phyloP scores from a whole-genome alignment of 2,329 filamentous ascomycete species.

The Esteya vermicola region DNA sequence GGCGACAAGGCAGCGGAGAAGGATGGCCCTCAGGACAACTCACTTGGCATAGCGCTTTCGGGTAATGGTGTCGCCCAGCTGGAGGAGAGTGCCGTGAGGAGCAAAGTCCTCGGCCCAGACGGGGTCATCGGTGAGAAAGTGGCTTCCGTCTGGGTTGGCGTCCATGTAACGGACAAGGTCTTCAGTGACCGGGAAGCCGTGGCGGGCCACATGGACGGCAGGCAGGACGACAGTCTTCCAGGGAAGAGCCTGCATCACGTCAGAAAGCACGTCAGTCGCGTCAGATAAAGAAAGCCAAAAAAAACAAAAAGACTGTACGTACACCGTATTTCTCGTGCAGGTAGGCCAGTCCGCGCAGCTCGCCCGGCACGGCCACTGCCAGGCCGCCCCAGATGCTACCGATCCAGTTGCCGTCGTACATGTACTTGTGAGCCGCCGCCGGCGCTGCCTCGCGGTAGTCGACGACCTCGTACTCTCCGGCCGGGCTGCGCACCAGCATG shows the following conservation, averaged over 20 bases:
- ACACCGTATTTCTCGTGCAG: slow-evolving; percentile 60
- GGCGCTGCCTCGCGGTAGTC: slow-evolving; percentile 87
- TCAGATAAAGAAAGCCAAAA: neutral
- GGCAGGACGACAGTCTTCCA: slow-evolving; percentile 63
- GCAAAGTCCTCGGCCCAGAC: slow-evolving; percentile 83
- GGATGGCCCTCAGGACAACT: slow-evolving; percentile 6
- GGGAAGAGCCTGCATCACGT: slow-evolving; percentile 30
- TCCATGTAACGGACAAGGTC: slow-evolving; percentile 66
- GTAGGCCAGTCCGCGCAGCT: slow-evolving; percentile 65
- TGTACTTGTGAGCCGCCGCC: slow-evolving; percentile 64
- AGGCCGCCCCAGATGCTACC: slow-evolving; percentile 60
- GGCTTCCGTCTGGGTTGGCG: slow-evolving; percentile 15
- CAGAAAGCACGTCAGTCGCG: neutral
- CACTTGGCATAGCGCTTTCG: slow-evolving; percentile 59
- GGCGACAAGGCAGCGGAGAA: neutral
- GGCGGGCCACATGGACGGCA: slow-evolving; percentile 56
- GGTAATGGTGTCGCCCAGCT: slow-evolving; percentile 64
- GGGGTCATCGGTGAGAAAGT: slow-evolving; percentile 63
- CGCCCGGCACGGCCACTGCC: slow-evolving; percentile 57
- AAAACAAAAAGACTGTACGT: slow-evolving; percentile 11
- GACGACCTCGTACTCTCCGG: slow-evolving; percentile 71
- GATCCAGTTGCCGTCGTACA: slow-evolving; percentile 61
- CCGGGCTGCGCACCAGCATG: slow-evolving; percentile 58
- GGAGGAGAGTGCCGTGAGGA: slow-evolving; percentile 56
- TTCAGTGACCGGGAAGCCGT: slow-evolving; percentile 58